Percentiles rank a stretch among this genome's conserved stretches.
Conservation (phyloP, 257 asterid genomes). For the Solanum pinnatisectum region DNA sequence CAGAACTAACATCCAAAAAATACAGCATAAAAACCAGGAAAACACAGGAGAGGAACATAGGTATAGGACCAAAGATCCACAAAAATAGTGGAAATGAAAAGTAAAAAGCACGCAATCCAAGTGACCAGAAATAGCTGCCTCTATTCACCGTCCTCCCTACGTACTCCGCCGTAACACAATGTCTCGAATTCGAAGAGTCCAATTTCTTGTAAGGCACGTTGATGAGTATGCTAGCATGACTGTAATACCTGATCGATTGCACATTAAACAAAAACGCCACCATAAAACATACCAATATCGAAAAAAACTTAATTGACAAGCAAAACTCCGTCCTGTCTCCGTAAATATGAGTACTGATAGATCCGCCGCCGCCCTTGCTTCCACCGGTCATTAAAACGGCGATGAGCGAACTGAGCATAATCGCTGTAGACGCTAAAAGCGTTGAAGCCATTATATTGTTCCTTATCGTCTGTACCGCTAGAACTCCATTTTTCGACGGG, state of each 20-base stretch:
- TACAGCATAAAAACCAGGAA: slow-evolving; percentile 50
- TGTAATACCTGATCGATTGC: slow-evolving; percentile 79
- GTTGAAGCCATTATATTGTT: slow-evolving; percentile 97
- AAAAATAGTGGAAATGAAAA: slow-evolving; percentile 73
- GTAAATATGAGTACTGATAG: slow-evolving; percentile 7
- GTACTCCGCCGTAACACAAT: slow-evolving; percentile 39
- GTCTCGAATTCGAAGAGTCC: neutral
- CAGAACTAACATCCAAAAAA: slow-evolving; percentile 51
- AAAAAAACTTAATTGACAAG: slow-evolving; percentile 52
- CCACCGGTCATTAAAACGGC: slow-evolving; percentile 61
- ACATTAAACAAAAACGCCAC: slow-evolving; percentile 69
- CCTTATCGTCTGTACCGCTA: slow-evolving; percentile 76
- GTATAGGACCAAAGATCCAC: slow-evolving; percentile 91
- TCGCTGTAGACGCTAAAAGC: slow-evolving; percentile 71
- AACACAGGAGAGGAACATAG: slow-evolving; percentile 57
- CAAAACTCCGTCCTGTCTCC: slow-evolving; percentile 35
- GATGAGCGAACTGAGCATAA: slow-evolving; percentile 75
- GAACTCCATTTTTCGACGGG: slow-evolving; percentile 51
- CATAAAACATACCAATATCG: slow-evolving; percentile 63
- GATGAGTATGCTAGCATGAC: slow-evolving; percentile 86
- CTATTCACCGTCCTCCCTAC: slow-evolving; percentile 53
- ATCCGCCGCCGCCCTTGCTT: slow-evolving; percentile 4
- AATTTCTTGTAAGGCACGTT: slow-evolving; percentile 48
- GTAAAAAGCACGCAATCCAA: slow-evolving; percentile 80
- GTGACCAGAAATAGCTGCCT: slow-evolving; percentile 90